A percentile compares a stretch with the other conserved stretches of the same genome.
Evolutionary conservation across 306 rosid genomes (phyloP).

Genomic region (Luffa aegyptiaca): DNA sequence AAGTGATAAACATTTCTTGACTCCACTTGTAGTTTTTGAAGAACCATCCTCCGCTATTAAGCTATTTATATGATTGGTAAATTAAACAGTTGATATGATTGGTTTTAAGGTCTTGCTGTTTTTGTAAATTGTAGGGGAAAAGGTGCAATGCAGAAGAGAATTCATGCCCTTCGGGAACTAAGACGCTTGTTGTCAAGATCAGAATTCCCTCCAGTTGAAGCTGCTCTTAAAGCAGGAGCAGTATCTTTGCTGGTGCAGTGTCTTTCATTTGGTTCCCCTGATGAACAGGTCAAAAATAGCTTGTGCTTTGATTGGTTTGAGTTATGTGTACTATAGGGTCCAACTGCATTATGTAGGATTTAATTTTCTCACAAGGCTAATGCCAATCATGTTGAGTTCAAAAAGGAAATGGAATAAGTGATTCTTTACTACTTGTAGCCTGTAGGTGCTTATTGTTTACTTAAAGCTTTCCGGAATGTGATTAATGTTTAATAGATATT

Average conservation of each 20-base stretch:
- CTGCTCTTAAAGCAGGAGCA: slow-evolving; percentile 78
- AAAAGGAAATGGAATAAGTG: background rate
- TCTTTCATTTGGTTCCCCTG: slow-evolving; percentile 91
- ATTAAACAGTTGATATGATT: background rate
- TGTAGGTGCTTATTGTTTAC: background rate
- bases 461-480: background rate
- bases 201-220: slow-evolving; percentile 83
- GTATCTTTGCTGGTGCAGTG: slow-evolving; percentile 65
- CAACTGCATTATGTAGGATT: background rate
- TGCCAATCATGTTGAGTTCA: background rate
- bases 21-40: background rate
- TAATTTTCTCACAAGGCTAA: background rate
- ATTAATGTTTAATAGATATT: background rate
- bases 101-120: background rate
- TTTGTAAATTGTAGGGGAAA: slow-evolving; percentile 55
- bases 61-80: background rate
- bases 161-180: slow-evolving; percentile 62
- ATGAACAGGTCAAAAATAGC: slow-evolving; percentile 63
- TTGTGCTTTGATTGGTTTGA: slow-evolving; percentile 1
- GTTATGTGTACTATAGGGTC: background rate
- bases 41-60: background rate
- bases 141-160: slow-evolving; percentile 74
- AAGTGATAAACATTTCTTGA: background rate
- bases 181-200: slow-evolving; percentile 78
- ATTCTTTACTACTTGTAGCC: background rate